Conservation (phyloP, 129 eudicot species). For the Flaveria brownii region DNA sequence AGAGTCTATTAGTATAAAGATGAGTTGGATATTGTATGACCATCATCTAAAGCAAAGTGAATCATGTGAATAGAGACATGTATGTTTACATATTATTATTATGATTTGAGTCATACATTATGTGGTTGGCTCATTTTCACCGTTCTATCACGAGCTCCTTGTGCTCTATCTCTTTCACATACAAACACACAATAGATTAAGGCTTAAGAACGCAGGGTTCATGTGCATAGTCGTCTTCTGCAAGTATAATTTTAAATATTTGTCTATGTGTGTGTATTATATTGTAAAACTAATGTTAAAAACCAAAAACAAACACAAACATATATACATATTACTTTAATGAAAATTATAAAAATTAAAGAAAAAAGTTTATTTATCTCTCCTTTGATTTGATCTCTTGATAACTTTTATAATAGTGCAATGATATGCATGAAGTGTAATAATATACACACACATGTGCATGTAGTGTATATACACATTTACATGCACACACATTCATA, state of each 20-base stretch:
- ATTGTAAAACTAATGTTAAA: too few species aligned
- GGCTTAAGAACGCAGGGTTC: conserved; percentile 20
- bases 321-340: too few species aligned
- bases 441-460: too few species aligned
- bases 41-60: conserved; percentile 29
- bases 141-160: conserved; percentile 33
- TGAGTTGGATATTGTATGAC: conserved; percentile 16
- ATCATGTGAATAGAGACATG: conserved; percentile 28
- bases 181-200: conserved; percentile 10
- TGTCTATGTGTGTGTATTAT: too few species aligned
- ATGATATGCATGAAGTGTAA: too few species aligned
- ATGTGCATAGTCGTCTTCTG: conserved; percentile 22
- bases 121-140: conserved; percentile 28
- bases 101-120: conserved; percentile 9
- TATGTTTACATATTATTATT: background rate
- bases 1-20: conserved; percentile 7
- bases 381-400: too few species aligned
- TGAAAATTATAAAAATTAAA: too few species aligned
- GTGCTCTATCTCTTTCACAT: conserved; percentile 12
- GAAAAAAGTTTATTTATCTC: too few species aligned
- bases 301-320: too few species aligned
- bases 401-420: too few species aligned
- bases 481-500: too few species aligned
- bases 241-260: background rate
- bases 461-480: too few species aligned